A percentile compares a stretch with the other conserved stretches of the same genome.
Evolutionary conservation across 2,329 filamentous ascomycete species (phyloP).

Genomic region (Hypomyces perniciosus): DNA sequence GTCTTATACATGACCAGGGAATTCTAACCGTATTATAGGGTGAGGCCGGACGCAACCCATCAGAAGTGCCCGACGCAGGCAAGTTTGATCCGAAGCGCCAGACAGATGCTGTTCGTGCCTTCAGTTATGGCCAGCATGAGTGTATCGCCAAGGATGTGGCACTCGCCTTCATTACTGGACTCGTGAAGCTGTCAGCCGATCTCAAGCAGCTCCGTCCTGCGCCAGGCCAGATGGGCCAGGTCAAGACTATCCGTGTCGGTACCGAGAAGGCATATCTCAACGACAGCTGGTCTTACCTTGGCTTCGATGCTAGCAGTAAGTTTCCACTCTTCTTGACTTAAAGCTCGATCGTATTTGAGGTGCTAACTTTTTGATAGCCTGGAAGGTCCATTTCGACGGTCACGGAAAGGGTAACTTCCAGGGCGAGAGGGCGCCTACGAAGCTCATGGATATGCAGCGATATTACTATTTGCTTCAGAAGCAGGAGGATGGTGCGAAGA

Average conservation of each 20-base stretch:
- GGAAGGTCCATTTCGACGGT: conserved; percentile 34
- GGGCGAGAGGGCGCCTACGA: conserved; percentile 24
- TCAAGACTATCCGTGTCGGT: conserved; percentile 38
- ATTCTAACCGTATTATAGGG: conserved; percentile 24
- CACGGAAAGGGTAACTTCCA: conserved; percentile 29
- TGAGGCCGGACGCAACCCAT: conserved; percentile 32
- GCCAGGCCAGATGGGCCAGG: conserved; percentile 38
- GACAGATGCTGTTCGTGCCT: conserved; percentile 34
- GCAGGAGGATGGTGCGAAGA: conserved; percentile 20
- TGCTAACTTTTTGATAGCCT: conserved; percentile 22
- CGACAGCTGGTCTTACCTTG: conserved; percentile 42
- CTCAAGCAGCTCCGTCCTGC: conserved; percentile 41
- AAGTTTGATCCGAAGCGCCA: conserved; percentile 39
- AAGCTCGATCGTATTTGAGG: rapidly evolving
- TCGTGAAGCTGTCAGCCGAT: conserved; percentile 37
- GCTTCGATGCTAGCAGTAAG: conserved; percentile 41
- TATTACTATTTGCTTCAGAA: conserved; percentile 31
- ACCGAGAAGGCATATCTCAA: conserved; percentile 39
- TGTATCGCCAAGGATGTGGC: conserved; percentile 39
- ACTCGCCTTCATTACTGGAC: conserved; percentile 33
- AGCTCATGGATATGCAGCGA: conserved; percentile 22
- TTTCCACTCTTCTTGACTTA: neutral
- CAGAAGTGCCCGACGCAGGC: conserved; percentile 30
- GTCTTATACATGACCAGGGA: neutral
- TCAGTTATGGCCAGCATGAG: conserved; percentile 41